phyloP scores from a whole-genome alignment of 2,329 filamentous ascomycete species.

The Pyrenophora graminea region DNA sequence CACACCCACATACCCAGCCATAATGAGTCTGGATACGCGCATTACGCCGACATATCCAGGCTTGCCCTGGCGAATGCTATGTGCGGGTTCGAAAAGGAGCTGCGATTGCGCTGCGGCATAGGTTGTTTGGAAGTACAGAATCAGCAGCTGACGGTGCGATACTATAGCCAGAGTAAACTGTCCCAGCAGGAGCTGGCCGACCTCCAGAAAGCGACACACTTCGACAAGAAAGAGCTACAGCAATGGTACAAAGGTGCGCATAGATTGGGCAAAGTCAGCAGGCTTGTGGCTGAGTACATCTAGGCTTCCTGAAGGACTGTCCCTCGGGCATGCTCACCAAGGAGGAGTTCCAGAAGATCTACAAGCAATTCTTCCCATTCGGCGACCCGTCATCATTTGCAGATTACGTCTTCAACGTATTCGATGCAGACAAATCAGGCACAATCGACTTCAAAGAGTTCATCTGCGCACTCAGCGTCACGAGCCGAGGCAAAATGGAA shows the following conservation, averaged over 20 bases:
- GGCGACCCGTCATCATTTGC: conserved; percentile 96
- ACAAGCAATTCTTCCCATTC: conserved; percentile 99
- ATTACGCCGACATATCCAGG: conserved; percentile 29
- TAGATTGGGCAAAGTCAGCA: neutral
- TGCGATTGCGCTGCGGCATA: conserved; percentile 28
- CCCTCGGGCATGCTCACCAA: conserved; percentile 96
- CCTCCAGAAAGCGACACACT: conserved; percentile 95
- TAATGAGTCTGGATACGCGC: conserved; percentile 30
- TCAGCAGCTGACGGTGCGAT: conserved; percentile 40
- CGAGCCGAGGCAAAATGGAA: conserved; percentile 97
- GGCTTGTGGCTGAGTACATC: conserved; percentile 23
- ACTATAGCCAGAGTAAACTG: conserved; percentile 89
- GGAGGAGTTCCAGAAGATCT: conserved; percentile 99
- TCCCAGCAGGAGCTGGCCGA: conserved; percentile 94
- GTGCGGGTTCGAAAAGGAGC: conserved; percentile 27
- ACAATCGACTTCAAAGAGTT: conserved; percentile 99
- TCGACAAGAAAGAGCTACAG: conserved; percentile 99
- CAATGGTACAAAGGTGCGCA: conserved; percentile 98
- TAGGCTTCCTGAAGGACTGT: conserved; percentile 97
- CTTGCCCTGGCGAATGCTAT: conserved; percentile 35
- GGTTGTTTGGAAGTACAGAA: conserved; percentile 30
- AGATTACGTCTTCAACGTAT: conserved; percentile 99
- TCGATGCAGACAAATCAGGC: conserved; percentile 95
- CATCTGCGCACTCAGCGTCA: conserved; percentile 96
- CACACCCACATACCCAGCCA: conserved; percentile 26